A percentile compares a stretch with the other conserved stretches of the same genome.
Evolutionary conservation across 352 stramenopile genomes (phyloP).

Genomic region (Pythium apleroticum): DNA sequence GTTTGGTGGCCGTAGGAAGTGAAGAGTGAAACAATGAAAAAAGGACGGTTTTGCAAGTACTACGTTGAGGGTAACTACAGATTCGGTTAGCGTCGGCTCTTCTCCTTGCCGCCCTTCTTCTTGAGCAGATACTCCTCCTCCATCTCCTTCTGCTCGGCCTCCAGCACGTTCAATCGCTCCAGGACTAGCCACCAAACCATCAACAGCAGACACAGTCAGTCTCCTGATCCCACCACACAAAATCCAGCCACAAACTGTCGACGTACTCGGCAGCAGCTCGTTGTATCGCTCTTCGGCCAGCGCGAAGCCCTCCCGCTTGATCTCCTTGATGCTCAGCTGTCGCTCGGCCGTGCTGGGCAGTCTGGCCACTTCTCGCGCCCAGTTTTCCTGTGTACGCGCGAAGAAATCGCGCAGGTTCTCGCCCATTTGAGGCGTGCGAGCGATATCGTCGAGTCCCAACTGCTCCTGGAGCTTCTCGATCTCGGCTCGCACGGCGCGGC

Average conservation of each 20-base stretch:
- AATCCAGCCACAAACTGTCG: background rate
- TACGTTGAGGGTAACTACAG: background rate
- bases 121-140: slow-evolving; percentile 76
- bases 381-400: slow-evolving; percentile 73
- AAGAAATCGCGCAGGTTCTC: slow-evolving; percentile 89
- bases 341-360: slow-evolving; percentile 63
- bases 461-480: slow-evolving; percentile 87
- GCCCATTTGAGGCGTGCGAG: slow-evolving; percentile 75
- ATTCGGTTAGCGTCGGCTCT: slow-evolving; percentile 53
- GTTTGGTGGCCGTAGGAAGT: background rate
- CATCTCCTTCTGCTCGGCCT: slow-evolving; percentile 75
- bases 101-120: slow-evolving; percentile 78
- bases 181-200: slow-evolving; percentile 49
- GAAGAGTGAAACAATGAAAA: background rate
- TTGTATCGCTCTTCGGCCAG: slow-evolving; percentile 78
- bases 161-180: slow-evolving; percentile 77
- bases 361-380: slow-evolving; percentile 58
- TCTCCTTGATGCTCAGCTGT: slow-evolving; percentile 82
- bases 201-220: slow-evolving; percentile 18
- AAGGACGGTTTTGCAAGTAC: background rate
- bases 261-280: slow-evolving; percentile 70
- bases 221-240: background rate
- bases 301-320: slow-evolving; percentile 82
- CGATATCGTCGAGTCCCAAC: slow-evolving; percentile 62
- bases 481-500: slow-evolving; percentile 65